These are phyloP conservation scores for Spiromyces aspiralis DNA, from an alignment of 371 early-diverging fungal genomes.

Conservation along the genomic window DNA sequence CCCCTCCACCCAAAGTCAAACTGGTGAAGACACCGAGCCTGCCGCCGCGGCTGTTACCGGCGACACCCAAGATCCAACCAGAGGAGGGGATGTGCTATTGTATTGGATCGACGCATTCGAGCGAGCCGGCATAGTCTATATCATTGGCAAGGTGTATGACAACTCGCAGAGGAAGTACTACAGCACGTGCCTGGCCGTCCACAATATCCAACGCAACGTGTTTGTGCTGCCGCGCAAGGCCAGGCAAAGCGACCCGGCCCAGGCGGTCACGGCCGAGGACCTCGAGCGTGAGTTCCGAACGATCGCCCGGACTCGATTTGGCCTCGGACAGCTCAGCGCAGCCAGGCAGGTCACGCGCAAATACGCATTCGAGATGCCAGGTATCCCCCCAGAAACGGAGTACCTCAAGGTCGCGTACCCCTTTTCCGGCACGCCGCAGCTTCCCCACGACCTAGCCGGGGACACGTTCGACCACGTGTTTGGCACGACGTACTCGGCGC, in stretches of 20 bases:
- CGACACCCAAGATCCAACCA: constrained; percentile 40
- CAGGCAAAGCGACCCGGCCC: constrained; percentile 41
- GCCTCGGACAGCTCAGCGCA: constrained; percentile 38
- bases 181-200: constrained; percentile 71
- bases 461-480: constrained; percentile 74
- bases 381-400: constrained; percentile 59
- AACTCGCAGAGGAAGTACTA: constrained; percentile 1
- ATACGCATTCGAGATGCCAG: constrained; percentile 85
- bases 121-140: constrained; percentile 57
- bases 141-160: constrained; percentile 74
- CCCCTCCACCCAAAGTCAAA: neutral
- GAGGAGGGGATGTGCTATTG: no score
- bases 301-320: constrained; percentile 32
- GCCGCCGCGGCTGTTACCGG: constrained; percentile 31
- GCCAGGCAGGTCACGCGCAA: constrained; percentile 56
- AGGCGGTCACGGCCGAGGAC: constrained; percentile 33
- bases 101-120: constrained; percentile 93
- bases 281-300: constrained; percentile 61
- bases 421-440: constrained; percentile 40
- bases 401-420: constrained; percentile 80
- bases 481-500: constrained; percentile 70
- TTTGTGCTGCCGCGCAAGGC: constrained; percentile 57
- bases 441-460: constrained; percentile 55
- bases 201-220: constrained; percentile 68
- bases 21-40: neutral